These are phyloP conservation scores for Murraya paniculata DNA, from an alignment of 345 rosid species.

Conservation along the genomic window DNA sequence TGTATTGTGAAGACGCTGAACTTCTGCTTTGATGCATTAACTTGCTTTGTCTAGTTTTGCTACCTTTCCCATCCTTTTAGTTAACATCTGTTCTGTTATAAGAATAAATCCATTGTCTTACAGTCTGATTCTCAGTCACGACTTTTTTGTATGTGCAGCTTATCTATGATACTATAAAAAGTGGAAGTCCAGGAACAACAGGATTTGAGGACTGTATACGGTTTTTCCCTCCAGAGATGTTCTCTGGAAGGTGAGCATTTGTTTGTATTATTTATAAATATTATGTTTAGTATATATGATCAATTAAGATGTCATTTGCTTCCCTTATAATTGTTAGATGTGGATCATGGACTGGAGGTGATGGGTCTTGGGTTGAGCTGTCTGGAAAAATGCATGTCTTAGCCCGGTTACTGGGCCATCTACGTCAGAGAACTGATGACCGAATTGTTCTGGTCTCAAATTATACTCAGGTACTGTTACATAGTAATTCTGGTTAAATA, in stretches of 20 bases:
- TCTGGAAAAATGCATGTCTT: constrained; percentile 99
- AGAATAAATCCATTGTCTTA: not conserved
- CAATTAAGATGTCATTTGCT: constrained; percentile 10
- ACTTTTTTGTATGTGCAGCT: constrained; percentile 52
- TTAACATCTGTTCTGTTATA: not conserved
- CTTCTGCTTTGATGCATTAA: not conserved
- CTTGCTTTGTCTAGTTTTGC: constrained; percentile 9
- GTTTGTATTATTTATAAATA: constrained; percentile 3
- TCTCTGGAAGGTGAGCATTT: constrained; percentile 77
- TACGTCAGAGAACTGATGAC: constrained; percentile 78
- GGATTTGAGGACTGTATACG: constrained; percentile 85
- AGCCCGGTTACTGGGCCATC: constrained; percentile 81
- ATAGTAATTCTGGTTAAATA: constrained; percentile 5
- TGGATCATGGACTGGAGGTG: constrained; percentile 94
- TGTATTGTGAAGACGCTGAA: not conserved
- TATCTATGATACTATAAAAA: constrained; percentile 83
- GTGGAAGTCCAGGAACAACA: constrained; percentile 70
- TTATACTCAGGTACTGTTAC: constrained; percentile 76
- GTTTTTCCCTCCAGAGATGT: constrained; percentile 89
- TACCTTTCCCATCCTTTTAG: constrained; percentile 1
- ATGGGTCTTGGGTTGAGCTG: constrained; percentile 96
- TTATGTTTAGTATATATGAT: constrained; percentile 8
- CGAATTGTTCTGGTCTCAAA: constrained; percentile 97
- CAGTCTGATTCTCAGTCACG: constrained; percentile 14
- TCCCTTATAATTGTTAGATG: constrained; percentile 47